Evolutionary conservation across 2,329 filamentous ascomycete species (phyloP).

Genomic region (Colletotrichum melonis): DNA sequence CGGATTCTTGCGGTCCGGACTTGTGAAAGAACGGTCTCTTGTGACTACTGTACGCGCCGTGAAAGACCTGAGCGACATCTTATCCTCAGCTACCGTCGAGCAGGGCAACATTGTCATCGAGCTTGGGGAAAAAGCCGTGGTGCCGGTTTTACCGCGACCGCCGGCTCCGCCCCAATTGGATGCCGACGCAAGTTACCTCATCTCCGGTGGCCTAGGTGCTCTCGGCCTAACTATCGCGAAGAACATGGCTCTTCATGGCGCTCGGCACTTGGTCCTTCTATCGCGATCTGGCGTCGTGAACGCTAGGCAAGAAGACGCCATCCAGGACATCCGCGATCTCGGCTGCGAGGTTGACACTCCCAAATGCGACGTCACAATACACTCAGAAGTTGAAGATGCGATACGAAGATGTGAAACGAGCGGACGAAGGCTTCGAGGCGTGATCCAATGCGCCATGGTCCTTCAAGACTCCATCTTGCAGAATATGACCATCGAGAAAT

Average conservation of each 20-base stretch:
- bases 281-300: constrained; percentile 39
- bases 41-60: too few species aligned
- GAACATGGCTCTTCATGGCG: constrained; percentile 42
- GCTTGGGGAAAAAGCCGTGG: too few species aligned
- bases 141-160: too few species aligned
- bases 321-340: constrained; percentile 29
- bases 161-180: constrained; percentile 25
- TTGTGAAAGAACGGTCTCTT: too few species aligned
- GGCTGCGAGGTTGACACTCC: constrained; percentile 35
- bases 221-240: constrained; percentile 39
- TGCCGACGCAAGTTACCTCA: constrained; percentile 41
- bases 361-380: constrained; percentile 35
- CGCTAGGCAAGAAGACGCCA: constrained; percentile 2
- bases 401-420: constrained; percentile 12
- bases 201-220: constrained; percentile 45
- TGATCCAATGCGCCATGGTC: constrained; percentile 47
- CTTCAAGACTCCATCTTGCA: constrained; percentile 36
- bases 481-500: constrained; percentile 35
- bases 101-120: too few species aligned
- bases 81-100: too few species aligned
- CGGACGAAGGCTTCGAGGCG: constrained; percentile 40
- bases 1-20: too few species aligned
- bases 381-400: constrained; percentile 11
- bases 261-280: constrained; percentile 44
- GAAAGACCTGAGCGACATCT: too few species aligned